Evolutionary conservation across 2,329 filamentous ascomycete species (phyloP), one percentile per base, ranked within the genome.

Genomic region (Xylogone sp.): DNA sequence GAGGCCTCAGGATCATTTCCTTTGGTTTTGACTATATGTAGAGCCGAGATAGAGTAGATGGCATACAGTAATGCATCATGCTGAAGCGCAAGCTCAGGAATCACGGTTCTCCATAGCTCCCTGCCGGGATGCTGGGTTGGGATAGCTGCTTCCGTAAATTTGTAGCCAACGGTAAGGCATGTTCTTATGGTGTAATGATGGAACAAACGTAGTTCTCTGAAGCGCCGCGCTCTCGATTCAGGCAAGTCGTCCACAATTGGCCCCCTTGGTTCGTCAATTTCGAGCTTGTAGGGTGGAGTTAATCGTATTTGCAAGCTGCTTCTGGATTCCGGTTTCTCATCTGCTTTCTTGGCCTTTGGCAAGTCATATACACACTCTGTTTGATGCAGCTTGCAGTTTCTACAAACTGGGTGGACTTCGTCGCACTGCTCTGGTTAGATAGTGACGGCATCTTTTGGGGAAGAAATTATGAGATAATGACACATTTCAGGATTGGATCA

Each of bases 181-280:
- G 58, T 59, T 18, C 45, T 48, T 16, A 51, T 49, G 27, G 54
- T 57, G 44, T 58, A 62, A 2, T 59, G 54, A 18, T 57, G 58
- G n/a, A 62, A 49, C 12, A 62, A 55, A 18, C 31, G 51, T 2
- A 62, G 55, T 46, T 62, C 59, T 18, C 50, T 43, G 16, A 57
- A 42, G 21, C 60, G 59, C 21, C 58, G 48, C 6, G 45, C 43
- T 18, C 19, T 48, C n/a, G 53, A 48, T 45, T 62, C 59, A 10
- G 53, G 53, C 12, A 51, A 45, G 10, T 43, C 45, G 31, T 47
- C 12, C n/a, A 10, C 20, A 5, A 27, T 27, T 10, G 24, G 24
- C 24, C 21, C 12, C 24, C 22, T 3, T 18, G 42, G 20, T 19
- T 10, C 21, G 10, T 29, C 42, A 21, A 46, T 49, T 16, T 52